Conservation (phyloP, 2,329 filamentous ascomycete species). For the Botrytis byssoidea region DNA sequence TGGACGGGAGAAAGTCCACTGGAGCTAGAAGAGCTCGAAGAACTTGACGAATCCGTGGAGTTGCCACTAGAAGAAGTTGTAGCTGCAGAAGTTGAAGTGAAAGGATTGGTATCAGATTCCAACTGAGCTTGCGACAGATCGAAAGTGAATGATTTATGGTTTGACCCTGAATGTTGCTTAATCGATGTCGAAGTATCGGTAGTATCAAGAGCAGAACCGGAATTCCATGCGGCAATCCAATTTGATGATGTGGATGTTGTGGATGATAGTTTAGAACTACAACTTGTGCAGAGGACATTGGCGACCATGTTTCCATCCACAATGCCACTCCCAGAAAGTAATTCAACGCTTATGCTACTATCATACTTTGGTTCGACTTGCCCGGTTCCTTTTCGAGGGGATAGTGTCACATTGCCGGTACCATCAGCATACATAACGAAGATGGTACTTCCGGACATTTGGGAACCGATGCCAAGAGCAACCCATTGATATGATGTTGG, state of each 20-base stretch:
- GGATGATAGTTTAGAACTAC: slow-evolving; percentile 18
- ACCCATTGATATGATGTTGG: slow-evolving; percentile 55
- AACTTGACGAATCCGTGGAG: slow-evolving; percentile 12
- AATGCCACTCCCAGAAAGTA: slow-evolving; percentile 53
- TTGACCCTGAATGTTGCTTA: slow-evolving; percentile 26
- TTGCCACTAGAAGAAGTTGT: slow-evolving; percentile 20
- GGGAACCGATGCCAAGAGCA: slow-evolving; percentile 54
- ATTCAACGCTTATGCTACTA: slow-evolving; percentile 42
- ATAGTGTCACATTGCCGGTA: slow-evolving; percentile 54
- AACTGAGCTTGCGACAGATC: slow-evolving; percentile 34
- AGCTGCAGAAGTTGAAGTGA: slow-evolving; percentile 22
- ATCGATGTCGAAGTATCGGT: slow-evolving; percentile 25
- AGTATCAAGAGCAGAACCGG: slow-evolving; percentile 30
- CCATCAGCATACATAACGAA: slow-evolving; percentile 57
- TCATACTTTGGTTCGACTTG: slow-evolving; percentile 47
- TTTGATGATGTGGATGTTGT: slow-evolving; percentile 28
- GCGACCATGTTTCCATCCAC: slow-evolving; percentile 53
- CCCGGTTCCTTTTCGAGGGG: slow-evolving; percentile 48
- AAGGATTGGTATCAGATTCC: slow-evolving; percentile 32
- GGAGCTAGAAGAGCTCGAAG: background rate
- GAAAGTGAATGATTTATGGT: slow-evolving; percentile 27
- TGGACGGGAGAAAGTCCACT: background rate
- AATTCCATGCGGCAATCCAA: slow-evolving; percentile 37
- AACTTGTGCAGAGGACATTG: slow-evolving; percentile 51
- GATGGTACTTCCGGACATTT: slow-evolving; percentile 57